These are phyloP conservation scores for Oxytropis ochrocephala DNA, from an alignment of 306 rosid species.

Conservation along the genomic window DNA sequence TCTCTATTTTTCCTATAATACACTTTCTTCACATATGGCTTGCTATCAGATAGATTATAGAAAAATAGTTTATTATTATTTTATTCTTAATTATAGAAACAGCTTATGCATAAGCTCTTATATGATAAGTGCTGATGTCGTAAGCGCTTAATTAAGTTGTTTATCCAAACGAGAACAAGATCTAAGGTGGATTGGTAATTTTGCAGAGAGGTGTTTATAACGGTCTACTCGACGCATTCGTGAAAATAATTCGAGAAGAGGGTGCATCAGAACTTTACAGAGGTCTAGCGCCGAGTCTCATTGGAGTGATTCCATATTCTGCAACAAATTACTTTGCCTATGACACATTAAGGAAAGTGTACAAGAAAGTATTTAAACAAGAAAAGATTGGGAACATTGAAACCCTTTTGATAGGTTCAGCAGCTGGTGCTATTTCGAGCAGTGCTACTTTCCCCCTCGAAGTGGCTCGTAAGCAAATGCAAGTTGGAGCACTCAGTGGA, in stretches of 20 bases:
- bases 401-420: conserved; percentile 88
- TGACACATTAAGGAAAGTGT: conserved; percentile 76
- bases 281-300: conserved; percentile 90
- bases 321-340: conserved; percentile 89
- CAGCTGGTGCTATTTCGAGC: conserved; percentile 91
- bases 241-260: conserved; percentile 65
- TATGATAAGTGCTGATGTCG: too few species aligned
- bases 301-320: conserved; percentile 94
- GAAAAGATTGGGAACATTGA: conserved; percentile 86
- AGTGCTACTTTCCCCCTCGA: conserved; percentile 87
- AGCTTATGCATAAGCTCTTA: too few species aligned
- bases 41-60: too few species aligned
- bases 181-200: not conserved
- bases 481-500: conserved; percentile 92
- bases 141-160: too few species aligned
- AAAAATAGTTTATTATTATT: too few species aligned
- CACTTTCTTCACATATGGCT: too few species aligned
- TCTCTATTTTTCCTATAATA: too few species aligned
- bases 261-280: conserved; percentile 84
- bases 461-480: conserved; percentile 99
- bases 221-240: conserved; percentile 73
- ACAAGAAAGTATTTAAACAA: conserved; percentile 63
- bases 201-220: conserved; percentile 75
- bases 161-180: too few species aligned
- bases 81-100: too few species aligned